phyloP scores from a whole-genome alignment of 495 filamentous ascomycete genomes.

The Evansstolkia leycettana region DNA sequence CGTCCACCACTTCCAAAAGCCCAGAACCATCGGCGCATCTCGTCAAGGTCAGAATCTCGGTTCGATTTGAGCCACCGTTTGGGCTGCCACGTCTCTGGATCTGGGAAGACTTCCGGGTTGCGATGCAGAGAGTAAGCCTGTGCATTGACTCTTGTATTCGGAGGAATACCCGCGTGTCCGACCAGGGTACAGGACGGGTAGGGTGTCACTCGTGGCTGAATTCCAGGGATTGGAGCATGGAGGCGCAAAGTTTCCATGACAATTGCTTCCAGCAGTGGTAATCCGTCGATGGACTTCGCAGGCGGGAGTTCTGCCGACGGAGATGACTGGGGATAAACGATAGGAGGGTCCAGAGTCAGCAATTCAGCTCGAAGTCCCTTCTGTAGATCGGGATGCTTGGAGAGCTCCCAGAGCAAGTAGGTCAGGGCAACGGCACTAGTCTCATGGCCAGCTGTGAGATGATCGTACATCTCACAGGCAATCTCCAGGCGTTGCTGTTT shows the following conservation, averaged over 20 bases:
- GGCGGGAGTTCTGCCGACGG: slow-evolving; percentile 26
- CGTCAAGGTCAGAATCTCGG: slow-evolving; percentile 27
- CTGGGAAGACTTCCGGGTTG: slow-evolving; percentile 46
- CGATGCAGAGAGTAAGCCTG: slow-evolving; percentile 62
- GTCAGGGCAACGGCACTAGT: slow-evolving; percentile 63
- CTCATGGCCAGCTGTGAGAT: slow-evolving; percentile 68
- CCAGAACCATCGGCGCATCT: slow-evolving; percentile 65
- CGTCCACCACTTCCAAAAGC: slow-evolving; percentile 72
- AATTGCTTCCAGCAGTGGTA: slow-evolving; percentile 63
- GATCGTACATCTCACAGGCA: slow-evolving; percentile 63
- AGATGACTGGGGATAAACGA: slow-evolving; percentile 13
- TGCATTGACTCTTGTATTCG: slow-evolving; percentile 55
- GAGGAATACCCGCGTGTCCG: slow-evolving; percentile 41
- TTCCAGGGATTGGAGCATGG: slow-evolving; percentile 62
- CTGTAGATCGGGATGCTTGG: slow-evolving; percentile 43
- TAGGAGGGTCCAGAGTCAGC: slow-evolving; percentile 30
- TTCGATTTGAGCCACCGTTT: slow-evolving; percentile 43
- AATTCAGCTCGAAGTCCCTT: slow-evolving; percentile 48
- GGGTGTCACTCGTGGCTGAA: slow-evolving; percentile 65
- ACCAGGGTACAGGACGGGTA: slow-evolving; percentile 37
- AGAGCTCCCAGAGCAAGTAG: slow-evolving; percentile 59
- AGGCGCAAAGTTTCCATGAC: slow-evolving; percentile 66
- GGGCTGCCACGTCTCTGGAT: slow-evolving; percentile 49
- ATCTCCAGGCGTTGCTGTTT: slow-evolving; percentile 36
- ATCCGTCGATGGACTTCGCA: slow-evolving; percentile 53